phyloP scores from a whole-genome alignment of 2,329 filamentous ascomycete species.

The Pestalotiopsis sp. region DNA sequence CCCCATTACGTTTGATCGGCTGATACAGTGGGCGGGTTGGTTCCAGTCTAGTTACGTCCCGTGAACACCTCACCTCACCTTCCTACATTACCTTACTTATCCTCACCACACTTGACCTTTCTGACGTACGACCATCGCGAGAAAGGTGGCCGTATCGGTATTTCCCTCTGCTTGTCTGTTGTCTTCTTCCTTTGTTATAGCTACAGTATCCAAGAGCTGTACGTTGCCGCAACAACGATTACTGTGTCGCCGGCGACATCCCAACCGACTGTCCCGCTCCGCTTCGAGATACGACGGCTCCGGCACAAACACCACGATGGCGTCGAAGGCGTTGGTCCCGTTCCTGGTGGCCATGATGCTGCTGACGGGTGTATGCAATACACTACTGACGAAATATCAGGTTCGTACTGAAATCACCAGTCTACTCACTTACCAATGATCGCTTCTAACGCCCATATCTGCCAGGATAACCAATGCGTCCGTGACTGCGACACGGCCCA shows the following conservation, averaged over 20 bases:
- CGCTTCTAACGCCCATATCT: not conserved
- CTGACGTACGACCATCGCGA: not conserved
- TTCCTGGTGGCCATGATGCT: constrained; percentile 96
- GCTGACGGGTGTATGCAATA: constrained; percentile 94
- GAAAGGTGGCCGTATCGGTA: not conserved
- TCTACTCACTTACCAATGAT: not conserved
- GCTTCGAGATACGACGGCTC: not conserved
- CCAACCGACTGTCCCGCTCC: not conserved
- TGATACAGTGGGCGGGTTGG: not conserved
- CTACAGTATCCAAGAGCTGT: not conserved
- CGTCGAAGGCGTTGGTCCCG: constrained; percentile 71
- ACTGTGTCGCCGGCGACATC: not conserved
- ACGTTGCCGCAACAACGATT: not conserved
- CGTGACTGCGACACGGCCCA: constrained; percentile 78
- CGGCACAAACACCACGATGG: constrained; percentile 53
- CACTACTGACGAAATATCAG: constrained; percentile 94
- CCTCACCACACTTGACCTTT: not conserved
- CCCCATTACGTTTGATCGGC: constrained; percentile 5
- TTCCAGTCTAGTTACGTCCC: not conserved
- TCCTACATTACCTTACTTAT: not conserved
- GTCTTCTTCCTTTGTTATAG: not conserved
- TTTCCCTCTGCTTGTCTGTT: not conserved
- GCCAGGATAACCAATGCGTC: constrained; percentile 93
- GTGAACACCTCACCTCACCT: not conserved
- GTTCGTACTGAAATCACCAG: constrained; percentile 46